Conservation (phyloP, 2,329 filamentous ascomycete genomes). For the Aspergillus ustus region DNA sequence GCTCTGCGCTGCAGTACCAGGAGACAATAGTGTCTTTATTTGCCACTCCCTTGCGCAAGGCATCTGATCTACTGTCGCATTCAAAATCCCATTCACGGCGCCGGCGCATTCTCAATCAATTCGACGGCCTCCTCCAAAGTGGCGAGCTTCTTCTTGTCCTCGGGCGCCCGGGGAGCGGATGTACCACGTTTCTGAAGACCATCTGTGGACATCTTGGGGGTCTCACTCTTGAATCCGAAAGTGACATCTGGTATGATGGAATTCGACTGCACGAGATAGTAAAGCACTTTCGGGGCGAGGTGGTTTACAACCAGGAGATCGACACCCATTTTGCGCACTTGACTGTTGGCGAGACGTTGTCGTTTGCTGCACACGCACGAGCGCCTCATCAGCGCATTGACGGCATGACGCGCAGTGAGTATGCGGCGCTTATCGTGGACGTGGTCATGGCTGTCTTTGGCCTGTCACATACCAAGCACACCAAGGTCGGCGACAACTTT, state of each 20-base stretch:
- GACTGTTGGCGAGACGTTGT: conserved; percentile 74
- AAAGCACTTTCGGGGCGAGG: conserved; percentile 60
- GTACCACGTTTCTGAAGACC: conserved; percentile 82
- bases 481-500: conserved; percentile 21
- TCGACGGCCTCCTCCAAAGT: conserved; percentile 55
- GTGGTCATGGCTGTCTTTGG: conserved; percentile 19
- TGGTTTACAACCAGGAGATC: conserved; percentile 79
- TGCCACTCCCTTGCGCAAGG: conserved; percentile 39
- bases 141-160: conserved; percentile 50
- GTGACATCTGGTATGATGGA: conserved; percentile 71
- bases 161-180: conserved; percentile 53
- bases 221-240: conserved; percentile 12
- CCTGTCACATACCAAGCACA: conserved; percentile 17
- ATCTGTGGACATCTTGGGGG: conserved; percentile 67
- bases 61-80: background rate
- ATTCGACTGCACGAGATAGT: conserved; percentile 34
- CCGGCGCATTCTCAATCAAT: conserved; percentile 54
- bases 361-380: conserved; percentile 68
- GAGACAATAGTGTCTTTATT: conserved; percentile 30
- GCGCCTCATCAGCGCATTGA: conserved; percentile 6
- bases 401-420: conserved; percentile 10
- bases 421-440: conserved; percentile 10
- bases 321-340: conserved; percentile 78
- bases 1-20: conserved; percentile 30
- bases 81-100: too few species aligned